phyloP scores from a whole-genome alignment of 2,329 filamentous ascomycete genomes.

The Calonectria crousiana region DNA sequence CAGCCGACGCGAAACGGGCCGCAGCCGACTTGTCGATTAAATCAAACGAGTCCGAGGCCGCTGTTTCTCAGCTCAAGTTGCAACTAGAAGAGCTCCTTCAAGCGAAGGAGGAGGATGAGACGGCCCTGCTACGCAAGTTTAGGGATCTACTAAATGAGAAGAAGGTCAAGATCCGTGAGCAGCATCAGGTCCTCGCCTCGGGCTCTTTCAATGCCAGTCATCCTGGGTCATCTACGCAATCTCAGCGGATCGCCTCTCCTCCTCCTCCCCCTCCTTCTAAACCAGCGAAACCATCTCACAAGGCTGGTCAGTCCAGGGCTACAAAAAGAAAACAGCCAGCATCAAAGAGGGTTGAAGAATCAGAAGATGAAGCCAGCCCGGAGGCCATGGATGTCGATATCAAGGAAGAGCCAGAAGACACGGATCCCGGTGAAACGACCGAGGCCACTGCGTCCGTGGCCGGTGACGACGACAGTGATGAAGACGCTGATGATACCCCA shows the following conservation, averaged over 20 bases:
- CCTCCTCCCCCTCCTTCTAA: background rate
- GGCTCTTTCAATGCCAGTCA: conserved; percentile 56
- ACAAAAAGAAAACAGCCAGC: conserved; percentile 64
- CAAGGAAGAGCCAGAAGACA: conserved; percentile 52
- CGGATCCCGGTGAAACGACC: conserved; percentile 55
- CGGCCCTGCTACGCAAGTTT: conserved; percentile 76
- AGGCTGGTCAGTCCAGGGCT: conserved; percentile 53
- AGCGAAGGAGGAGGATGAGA: conserved; percentile 76
- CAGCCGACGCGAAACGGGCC: conserved; percentile 58
- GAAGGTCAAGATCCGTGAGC: conserved; percentile 82
- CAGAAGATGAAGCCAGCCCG: conserved; percentile 53
- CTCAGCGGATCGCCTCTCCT: conserved; percentile 16
- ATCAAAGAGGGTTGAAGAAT: conserved; percentile 54
- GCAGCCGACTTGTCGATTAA: conserved; percentile 57
- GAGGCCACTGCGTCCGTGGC: conserved; percentile 56
- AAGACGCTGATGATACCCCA: conserved; percentile 28
- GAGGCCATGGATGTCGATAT: conserved; percentile 65
- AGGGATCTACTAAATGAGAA: conserved; percentile 80
- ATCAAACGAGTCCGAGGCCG: conserved; percentile 63
- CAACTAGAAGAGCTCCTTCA: conserved; percentile 76
- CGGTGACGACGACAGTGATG: conserved; percentile 56
- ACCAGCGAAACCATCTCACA: conserved; percentile 41
- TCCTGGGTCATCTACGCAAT: conserved; percentile 39
- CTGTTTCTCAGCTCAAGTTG: conserved; percentile 68
- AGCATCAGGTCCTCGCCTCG: conserved; percentile 70